These are phyloP conservation scores for Conidiobolus coronatus DNA, from an alignment of 371 early-diverging fungal genomes.

Conservation along the genomic window DNA sequence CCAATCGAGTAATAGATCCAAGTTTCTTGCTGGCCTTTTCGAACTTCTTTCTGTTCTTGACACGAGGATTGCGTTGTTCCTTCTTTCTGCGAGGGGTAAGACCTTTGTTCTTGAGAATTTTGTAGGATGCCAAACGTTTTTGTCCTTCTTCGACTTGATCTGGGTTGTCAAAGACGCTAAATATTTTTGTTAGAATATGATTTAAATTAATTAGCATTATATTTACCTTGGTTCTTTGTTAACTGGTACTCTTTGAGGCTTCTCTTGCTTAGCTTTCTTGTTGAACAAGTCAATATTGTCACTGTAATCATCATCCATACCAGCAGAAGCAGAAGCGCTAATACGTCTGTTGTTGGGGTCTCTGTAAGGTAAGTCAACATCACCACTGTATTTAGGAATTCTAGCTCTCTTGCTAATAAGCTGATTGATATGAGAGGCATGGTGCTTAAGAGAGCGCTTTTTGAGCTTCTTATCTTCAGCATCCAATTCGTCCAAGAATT, in stretches of 20 bases:
- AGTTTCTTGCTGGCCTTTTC: constrained; percentile 79
- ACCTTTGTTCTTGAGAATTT: constrained; percentile 90
- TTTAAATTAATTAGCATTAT: constrained; percentile 14
- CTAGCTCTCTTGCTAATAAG: constrained; percentile 14
- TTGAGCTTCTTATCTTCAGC: constrained; percentile 50
- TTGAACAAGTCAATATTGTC: constrained; percentile 9
- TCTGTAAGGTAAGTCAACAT: constrained; percentile 51
- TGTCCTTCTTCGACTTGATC: constrained; percentile 20
- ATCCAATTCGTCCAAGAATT: constrained; percentile 44
- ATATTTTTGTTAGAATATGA: not conserved
- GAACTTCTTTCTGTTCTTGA: constrained; percentile 74
- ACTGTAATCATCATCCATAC: constrained; percentile 4
- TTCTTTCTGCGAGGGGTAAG: constrained; percentile 81
- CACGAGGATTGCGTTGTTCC: constrained; percentile 86
- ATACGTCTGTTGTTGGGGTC: constrained; percentile 6
- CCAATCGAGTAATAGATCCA: constrained; percentile 44
- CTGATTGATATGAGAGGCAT: constrained; percentile 9
- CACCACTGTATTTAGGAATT: constrained; percentile 30
- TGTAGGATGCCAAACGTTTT: constrained; percentile 65
- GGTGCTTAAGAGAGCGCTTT: constrained; percentile 41
- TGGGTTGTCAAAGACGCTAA: constrained; percentile 6
- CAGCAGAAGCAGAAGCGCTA: constrained; percentile 6
- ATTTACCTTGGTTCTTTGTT: constrained; percentile 19
- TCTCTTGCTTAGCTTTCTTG: constrained; percentile 11
- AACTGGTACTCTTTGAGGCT: constrained; percentile 23